Base-by-base conservation (phyloP, 148 eudicot genomes). In the Fagopyrum homotropicum region DNA sequence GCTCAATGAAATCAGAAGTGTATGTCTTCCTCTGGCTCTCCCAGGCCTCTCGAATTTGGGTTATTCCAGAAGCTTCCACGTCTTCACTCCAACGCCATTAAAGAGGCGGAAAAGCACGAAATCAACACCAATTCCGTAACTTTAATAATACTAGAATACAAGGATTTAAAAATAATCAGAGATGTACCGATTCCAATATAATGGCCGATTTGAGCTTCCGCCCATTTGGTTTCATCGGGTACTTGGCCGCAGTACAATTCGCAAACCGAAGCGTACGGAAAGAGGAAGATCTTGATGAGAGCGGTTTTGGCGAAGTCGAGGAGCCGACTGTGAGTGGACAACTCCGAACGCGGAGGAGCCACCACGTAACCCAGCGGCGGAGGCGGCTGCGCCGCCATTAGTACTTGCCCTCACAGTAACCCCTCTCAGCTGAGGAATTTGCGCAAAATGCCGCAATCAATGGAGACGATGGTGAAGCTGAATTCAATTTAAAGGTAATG, bases 241-340 rank as follows among this genome's bases (percentile, higher is more conserved):
- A 95, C 94, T 30, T 81, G 82, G 29, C 90, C 93, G 61, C 98
- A 95, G 70, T 86, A 92, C 78, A 95, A 76, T 76, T 95, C 97
- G 64, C 96, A 89, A 11, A 91, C 90, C 19, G 97, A 79, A 77
- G 98, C 98, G 75, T 95, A 89, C 35, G 98, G 98, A 64, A 84
- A 84, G 71, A 88, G 83, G 78, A 95, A 95, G 81, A 92, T 92
- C 61, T 92, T 95, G 81, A 88, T 80, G 73, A 95, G 91, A 17
- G 92, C 91, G 35, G 93, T 88, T 75, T 86, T 92, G 15, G 90
- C 89, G 79, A 89, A 86, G 55, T 95, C 96, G n/a, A 95, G 48
- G n/a, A 95, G 81, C 14, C 93, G 85, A 45, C 80, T 84, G 81
- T 89, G 93, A 12, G 83, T 83, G 46, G 84, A 75, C 78, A 77